phyloP scores from a whole-genome alignment of 2,329 filamentous ascomycete species.

The Fusarium luffae region DNA sequence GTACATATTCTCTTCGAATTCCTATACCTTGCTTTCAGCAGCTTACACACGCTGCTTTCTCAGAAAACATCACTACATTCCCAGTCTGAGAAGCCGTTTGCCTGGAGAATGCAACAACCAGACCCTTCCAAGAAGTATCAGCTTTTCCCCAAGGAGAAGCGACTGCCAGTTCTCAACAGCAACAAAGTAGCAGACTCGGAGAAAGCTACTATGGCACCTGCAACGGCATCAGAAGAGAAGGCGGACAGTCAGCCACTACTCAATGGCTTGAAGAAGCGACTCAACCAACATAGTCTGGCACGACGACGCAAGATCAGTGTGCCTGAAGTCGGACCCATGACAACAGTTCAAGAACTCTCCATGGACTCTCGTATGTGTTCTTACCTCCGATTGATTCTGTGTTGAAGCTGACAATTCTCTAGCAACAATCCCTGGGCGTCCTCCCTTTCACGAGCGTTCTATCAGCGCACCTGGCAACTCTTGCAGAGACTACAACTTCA shows the following conservation, averaged over 20 bases:
- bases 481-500: slow-evolving; percentile 56
- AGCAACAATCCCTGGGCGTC: slow-evolving; percentile 76
- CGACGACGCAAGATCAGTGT: slow-evolving; percentile 72
- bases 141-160: slow-evolving; percentile 67
- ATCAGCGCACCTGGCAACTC: slow-evolving; percentile 68
- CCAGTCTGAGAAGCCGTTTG: slow-evolving; percentile 61
- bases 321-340: slow-evolving; percentile 74
- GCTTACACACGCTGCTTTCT: slow-evolving; percentile 31
- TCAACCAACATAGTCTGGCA: slow-evolving; percentile 67
- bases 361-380: slow-evolving; percentile 75
- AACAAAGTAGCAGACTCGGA: slow-evolving; percentile 64
- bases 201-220: slow-evolving; percentile 59
- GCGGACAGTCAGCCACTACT: slow-evolving; percentile 52
- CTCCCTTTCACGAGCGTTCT: slow-evolving; percentile 72
- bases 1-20: slow-evolving; percentile 22
- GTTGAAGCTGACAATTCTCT: slow-evolving; percentile 33
- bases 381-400: not conserved
- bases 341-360: slow-evolving; percentile 72
- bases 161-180: slow-evolving; percentile 53
- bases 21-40: slow-evolving; percentile 8
- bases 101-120: slow-evolving; percentile 69
- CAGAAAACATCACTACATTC: slow-evolving; percentile 45
- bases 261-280: slow-evolving; percentile 61
- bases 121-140: slow-evolving; percentile 67
- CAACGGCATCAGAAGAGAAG: slow-evolving; percentile 56